A percentile compares a stretch with the other conserved stretches of the same genome.
Evolutionary conservation across 768 basidiomycete species (phyloP).

Genomic region (Pulveroboletus ravenelii): DNA sequence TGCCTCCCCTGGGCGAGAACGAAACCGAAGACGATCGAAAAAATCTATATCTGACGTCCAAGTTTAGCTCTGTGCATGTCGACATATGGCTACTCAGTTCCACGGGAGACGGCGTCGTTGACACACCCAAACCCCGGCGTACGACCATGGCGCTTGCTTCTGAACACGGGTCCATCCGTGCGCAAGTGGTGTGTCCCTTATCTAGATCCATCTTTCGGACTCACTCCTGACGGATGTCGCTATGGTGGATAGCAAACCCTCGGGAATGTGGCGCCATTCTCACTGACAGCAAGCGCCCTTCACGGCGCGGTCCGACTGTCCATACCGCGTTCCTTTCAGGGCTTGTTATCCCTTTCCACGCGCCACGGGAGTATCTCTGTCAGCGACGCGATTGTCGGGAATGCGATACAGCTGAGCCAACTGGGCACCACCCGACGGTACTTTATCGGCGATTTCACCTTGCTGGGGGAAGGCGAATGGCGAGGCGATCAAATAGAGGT

Average conservation of each 20-base stretch:
- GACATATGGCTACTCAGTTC: conserved; percentile 35
- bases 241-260: conserved; percentile 9
- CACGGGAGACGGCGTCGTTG: background rate
- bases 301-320: conserved; percentile 15
- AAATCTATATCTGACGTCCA: conserved; percentile 35
- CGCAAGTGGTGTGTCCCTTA: conserved; percentile 17
- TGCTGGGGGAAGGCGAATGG: conserved; percentile 19
- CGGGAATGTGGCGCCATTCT: conserved; percentile 13
- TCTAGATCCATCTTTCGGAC: background rate
- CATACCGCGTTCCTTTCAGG: conserved; percentile 22
- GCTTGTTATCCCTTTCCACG: conserved; percentile 16
- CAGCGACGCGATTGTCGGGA: conserved; percentile 9
- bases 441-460: conserved; percentile 24
- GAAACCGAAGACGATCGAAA: conserved; percentile 38
- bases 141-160: conserved; percentile 22
- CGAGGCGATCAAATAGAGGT: conserved; percentile 17
- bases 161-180: conserved; percentile 11
- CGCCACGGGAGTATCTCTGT: conserved; percentile 14
- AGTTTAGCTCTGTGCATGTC: conserved; percentile 33
- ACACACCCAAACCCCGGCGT: conserved; percentile 8
- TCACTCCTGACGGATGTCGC: background rate
- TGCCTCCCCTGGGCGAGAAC: conserved; percentile 34
- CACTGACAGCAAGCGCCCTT: conserved; percentile 2
- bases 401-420: conserved; percentile 22
- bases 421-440: conserved; percentile 11